phyloP scores from a whole-genome alignment of 2,329 filamentous ascomycete genomes.

The Salinomyces thailandicus region DNA sequence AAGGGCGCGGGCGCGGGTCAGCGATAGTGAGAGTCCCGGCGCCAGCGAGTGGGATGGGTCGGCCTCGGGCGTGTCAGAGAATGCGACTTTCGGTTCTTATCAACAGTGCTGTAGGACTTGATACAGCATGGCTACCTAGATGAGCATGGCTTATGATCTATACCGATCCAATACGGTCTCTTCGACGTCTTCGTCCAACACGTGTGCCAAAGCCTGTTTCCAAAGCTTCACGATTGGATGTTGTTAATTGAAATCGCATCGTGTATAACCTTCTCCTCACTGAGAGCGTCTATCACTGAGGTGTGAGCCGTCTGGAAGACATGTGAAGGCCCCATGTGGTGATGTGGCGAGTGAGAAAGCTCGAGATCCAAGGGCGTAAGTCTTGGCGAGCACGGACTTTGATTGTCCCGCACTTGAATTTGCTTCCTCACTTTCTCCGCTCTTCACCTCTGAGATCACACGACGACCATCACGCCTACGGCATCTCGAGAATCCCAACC shows the following conservation, averaged over 20 bases:
- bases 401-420: not conserved
- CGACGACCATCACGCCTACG: slow-evolving; percentile 5
- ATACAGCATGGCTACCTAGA: slow-evolving; percentile 3
- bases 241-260: too few relatives aligned
- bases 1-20: too few relatives aligned
- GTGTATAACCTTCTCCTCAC: too few relatives aligned
- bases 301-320: too few relatives aligned
- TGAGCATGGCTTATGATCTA: too few relatives aligned
- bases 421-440: slow-evolving; percentile 2
- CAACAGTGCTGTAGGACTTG: slow-evolving; percentile 3
- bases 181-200: too few relatives aligned
- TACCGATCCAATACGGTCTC: too few relatives aligned
- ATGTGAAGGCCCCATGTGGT: too few relatives aligned
- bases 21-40: slow-evolving; percentile 8
- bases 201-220: too few relatives aligned
- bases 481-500: slow-evolving; percentile 9
- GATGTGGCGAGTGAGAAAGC: not conserved
- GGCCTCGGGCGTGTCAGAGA: too few relatives aligned
- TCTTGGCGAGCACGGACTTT: not conserved
- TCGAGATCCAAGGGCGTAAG: not conserved
- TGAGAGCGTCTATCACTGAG: too few relatives aligned
- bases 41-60: not conserved
- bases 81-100: slow-evolving; percentile 4
- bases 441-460: slow-evolving; percentile 2
- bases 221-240: too few relatives aligned